Evolutionary conservation across 169 alveolate genomes (phyloP), one percentile per base, ranked within the genome.

Genomic region (Amoebophrya sp.): DNA sequence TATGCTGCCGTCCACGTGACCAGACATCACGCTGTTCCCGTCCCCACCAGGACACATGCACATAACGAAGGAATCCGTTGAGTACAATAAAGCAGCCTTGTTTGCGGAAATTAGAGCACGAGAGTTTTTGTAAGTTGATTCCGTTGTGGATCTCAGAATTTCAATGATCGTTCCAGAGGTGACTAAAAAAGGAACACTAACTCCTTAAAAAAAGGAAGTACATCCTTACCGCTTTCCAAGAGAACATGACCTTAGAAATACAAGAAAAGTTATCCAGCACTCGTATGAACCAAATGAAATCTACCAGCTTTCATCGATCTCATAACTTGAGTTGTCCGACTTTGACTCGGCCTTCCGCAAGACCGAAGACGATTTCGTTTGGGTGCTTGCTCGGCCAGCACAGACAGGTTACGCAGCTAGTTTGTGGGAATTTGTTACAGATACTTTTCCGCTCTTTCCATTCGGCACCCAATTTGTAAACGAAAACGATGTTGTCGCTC

Each of bases 281-380:
- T n/a, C n/a, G n/a, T n/a, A n/a, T n/a, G n/a, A n/a, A n/a, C n/a
- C 24, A 55, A 24, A 55, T 55, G 0, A 24, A 55, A 24, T 55
- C 29, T n/a, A 55, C 29, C 78, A 24, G 18, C 91, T 0, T n/a
- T 26, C 89, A 12, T 2, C 55, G 91, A 36, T 92, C 89, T 41
- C 89, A 83, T 41, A 91, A 47, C 95, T 89, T 96, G 91, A 97
- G 93, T 65, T 95, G 93, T 41, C 98, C 98, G 33, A 95, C 94
- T 92, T 96, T 96, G 36, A 98, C 97, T 93, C 97, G 97, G 92
- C 99, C 99, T 93, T 98, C 98, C 38, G 98, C 96, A 76, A 97
- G 96, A 41, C 99, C 99, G 92, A 96, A 96, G 90, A 94, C 94
- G 53, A 98, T 94, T 90, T 97, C 98, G 78, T 95, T 94, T 23